A percentile compares a stretch with the other conserved stretches of the same genome.
Conservation (phyloP, 371 early-diverging fungal genomes). For the Mortierella sp. region DNA sequence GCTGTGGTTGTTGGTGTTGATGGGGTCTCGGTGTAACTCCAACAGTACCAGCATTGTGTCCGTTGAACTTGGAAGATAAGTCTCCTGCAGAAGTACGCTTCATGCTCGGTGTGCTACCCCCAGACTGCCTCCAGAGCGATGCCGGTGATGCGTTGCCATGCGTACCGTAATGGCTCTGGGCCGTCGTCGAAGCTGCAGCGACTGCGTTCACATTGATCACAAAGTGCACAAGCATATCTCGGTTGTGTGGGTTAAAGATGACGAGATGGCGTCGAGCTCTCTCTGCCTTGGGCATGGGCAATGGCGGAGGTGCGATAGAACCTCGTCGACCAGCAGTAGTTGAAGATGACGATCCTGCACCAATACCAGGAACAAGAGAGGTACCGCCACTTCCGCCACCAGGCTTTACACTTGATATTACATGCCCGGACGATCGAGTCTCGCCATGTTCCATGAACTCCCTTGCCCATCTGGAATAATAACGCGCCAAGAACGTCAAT, state of each 20-base stretch:
- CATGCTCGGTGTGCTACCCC: neutral
- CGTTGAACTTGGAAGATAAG: slow-evolving; percentile 9
- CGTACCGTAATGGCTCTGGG: neutral
- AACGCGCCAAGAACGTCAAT: slow-evolving; percentile 46
- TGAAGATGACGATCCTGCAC: neutral
- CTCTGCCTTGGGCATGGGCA: neutral
- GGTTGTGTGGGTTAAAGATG: slow-evolving; percentile 57
- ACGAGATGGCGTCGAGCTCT: slow-evolving; percentile 52
- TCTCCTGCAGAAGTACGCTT: slow-evolving; percentile 28
- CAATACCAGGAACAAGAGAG: too few relatives aligned
- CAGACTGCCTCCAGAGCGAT: too few relatives aligned
- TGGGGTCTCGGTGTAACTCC: too few relatives aligned
- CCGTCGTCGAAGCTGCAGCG: neutral
- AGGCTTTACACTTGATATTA: slow-evolving; percentile 24
- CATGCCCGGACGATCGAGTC: slow-evolving; percentile 22
- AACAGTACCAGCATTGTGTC: neutral
- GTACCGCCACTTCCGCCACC: neutral
- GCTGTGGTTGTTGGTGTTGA: neutral
- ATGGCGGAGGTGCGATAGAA: slow-evolving; percentile 12
- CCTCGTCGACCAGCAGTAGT: slow-evolving; percentile 12
- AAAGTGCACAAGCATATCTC: slow-evolving; percentile 56
- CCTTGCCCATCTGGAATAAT: slow-evolving; percentile 40
- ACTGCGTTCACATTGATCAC: slow-evolving; percentile 33
- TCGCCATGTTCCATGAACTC: slow-evolving; percentile 55
- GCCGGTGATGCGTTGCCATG: too few relatives aligned